Evolutionary conservation across 106 monocot species (phyloP).

Genomic region (Platanthera guangdongensis): DNA sequence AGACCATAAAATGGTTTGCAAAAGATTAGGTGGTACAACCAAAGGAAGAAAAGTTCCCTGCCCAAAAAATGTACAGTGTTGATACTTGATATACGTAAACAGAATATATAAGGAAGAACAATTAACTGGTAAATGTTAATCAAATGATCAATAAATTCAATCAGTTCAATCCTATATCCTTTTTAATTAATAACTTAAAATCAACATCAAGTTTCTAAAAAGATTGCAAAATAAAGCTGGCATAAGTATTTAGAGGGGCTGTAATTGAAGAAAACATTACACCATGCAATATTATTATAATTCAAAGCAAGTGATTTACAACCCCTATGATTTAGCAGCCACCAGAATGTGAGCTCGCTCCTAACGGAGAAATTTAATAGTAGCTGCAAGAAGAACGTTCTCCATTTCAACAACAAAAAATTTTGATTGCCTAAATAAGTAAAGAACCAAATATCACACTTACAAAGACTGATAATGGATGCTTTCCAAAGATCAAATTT

Average conservation of each 20-base stretch:
- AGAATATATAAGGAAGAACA: background rate
- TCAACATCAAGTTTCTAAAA: too few relatives aligned
- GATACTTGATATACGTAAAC: background rate
- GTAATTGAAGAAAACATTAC: too few relatives aligned
- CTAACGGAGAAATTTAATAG: background rate
- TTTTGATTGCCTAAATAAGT: background rate
- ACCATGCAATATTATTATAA: too few relatives aligned
- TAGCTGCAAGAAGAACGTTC: background rate
- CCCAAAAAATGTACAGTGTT: background rate
- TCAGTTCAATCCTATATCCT: too few relatives aligned
- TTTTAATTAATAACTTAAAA: too few relatives aligned
- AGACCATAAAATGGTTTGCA: conserved; percentile 69
- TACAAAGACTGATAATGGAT: background rate
- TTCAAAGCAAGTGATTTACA: too few relatives aligned
- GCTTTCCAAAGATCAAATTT: background rate
- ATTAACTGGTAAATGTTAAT: background rate
- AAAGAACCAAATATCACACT: background rate
- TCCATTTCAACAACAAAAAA: background rate
- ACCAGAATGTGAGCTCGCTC: too few relatives aligned
- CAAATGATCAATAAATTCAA: background rate
- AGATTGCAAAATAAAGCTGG: too few relatives aligned
- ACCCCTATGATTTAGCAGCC: too few relatives aligned
- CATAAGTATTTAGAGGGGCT: too few relatives aligned
- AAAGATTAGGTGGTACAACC: conserved; percentile 72
- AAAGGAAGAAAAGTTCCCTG: conserved; percentile 92